Evolutionary conservation across 1,139 yeast species (phyloP).

Genomic region (Suhomyces bokatorum): DNA sequence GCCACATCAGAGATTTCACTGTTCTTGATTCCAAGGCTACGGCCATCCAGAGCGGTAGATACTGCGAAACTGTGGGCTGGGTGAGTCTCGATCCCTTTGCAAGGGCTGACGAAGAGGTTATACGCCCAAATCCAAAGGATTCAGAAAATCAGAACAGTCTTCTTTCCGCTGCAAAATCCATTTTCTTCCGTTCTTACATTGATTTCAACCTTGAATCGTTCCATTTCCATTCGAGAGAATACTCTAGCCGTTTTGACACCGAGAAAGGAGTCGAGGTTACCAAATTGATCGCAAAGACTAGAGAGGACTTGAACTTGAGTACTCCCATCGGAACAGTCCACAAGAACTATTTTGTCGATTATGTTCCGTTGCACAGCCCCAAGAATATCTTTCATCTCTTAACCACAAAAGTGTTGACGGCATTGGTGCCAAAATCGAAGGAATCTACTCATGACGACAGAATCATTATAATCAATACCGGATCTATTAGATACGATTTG

Average conservation of each 20-base stretch:
- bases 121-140: background rate
- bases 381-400: conserved; percentile 63
- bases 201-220: conserved; percentile 79
- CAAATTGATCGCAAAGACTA: conserved; percentile 40
- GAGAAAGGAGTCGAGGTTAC: conserved; percentile 53
- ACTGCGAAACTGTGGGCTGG: conserved; percentile 91
- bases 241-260: conserved; percentile 41
- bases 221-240: conserved; percentile 53
- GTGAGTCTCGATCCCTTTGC: conserved; percentile 51
- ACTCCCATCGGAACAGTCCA: conserved; percentile 65
- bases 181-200: conserved; percentile 64
- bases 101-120: background rate
- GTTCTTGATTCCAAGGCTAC: conserved; percentile 66
- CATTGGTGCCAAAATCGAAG: conserved; percentile 33
- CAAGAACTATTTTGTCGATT: conserved; percentile 62
- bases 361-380: conserved; percentile 64
- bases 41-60: conserved; percentile 87
- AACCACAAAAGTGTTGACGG: conserved; percentile 57
- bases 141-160: background rate
- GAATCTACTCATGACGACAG: conserved; percentile 39
- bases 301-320: conserved; percentile 56
- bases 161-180: conserved; percentile 14
- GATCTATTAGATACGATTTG: conserved; percentile 85
- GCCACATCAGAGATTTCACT: conserved; percentile 85
- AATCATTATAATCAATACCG: conserved; percentile 75